A percentile compares a stretch with the other conserved stretches of the same genome.
phyloP scores from a whole-genome alignment of 139 green algal genomes.

The Closterium sp. region DNA sequence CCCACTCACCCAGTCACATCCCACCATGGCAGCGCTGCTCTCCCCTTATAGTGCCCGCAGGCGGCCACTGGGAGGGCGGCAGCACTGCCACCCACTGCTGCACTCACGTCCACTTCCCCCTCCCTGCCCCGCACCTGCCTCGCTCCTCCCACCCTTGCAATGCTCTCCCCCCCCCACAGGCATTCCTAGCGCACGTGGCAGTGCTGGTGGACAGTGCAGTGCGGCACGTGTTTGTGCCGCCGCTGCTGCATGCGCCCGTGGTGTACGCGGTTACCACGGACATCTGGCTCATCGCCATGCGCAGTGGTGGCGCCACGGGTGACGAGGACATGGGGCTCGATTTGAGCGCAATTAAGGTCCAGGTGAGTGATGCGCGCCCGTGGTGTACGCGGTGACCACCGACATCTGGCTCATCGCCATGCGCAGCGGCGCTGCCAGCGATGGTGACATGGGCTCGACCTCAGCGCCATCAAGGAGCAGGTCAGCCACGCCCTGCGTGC shows the following conservation, averaged over 20 bases:
- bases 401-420: not conserved
- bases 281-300: not conserved
- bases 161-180: not conserved
- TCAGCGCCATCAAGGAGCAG: not conserved
- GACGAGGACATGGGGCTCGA: not conserved
- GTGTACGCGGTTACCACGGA: not conserved
- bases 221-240: not conserved
- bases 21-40: no score
- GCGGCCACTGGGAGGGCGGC: no score
- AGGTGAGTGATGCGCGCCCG: not conserved
- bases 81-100: no score
- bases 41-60: no score
- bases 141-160: no score
- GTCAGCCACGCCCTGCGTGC: no score
- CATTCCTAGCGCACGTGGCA: not conserved
- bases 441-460: not conserved
- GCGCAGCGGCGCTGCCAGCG: no score
- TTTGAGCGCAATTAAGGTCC: not conserved
- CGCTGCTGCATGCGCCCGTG: not conserved
- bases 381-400: not conserved
- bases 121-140: no score
- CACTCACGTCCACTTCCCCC: no score
- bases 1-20: no score
- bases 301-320: no score
- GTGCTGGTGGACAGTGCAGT: not conserved